Percentiles rank a stretch among this genome's conserved stretches.
phyloP scores from a whole-genome alignment of 2,329 filamentous ascomycete genomes.

The Diaporthe sp. region DNA sequence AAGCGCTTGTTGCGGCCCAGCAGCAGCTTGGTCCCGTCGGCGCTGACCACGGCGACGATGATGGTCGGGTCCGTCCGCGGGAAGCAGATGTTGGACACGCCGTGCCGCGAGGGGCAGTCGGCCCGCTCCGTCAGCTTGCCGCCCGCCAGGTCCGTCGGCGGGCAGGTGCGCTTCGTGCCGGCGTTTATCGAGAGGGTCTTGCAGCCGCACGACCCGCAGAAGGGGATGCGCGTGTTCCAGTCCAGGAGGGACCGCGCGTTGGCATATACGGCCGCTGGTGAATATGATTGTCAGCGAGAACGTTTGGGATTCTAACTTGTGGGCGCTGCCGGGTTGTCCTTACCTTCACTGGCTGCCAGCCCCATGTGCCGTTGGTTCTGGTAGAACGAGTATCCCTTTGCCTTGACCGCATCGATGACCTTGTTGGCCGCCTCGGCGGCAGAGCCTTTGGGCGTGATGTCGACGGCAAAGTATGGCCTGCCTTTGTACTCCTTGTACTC shows the following conservation, averaged over 20 bases:
- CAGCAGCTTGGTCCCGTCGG: constrained; percentile 80
- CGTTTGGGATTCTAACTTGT: not conserved
- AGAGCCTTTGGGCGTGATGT: constrained; percentile 81
- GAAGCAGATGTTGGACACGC: constrained; percentile 91
- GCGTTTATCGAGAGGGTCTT: constrained; percentile 83
- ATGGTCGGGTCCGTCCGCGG: constrained; percentile 94
- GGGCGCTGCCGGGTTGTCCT: constrained; percentile 9
- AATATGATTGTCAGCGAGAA: constrained; percentile 35
- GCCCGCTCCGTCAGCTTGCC: constrained; percentile 66
- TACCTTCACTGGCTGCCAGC: constrained; percentile 63
- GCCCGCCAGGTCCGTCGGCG: constrained; percentile 74
- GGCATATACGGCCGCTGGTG: constrained; percentile 86
- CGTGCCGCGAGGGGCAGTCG: constrained; percentile 84
- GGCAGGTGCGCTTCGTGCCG: constrained; percentile 85
- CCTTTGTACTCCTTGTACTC: constrained; percentile 81
- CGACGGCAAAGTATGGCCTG: constrained; percentile 88
- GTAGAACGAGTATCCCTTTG: constrained; percentile 74
- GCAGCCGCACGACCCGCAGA: constrained; percentile 90
- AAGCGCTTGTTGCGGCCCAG: constrained; percentile 89
- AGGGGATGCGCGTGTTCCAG: constrained; percentile 94
- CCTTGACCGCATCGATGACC: constrained; percentile 70
- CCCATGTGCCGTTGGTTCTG: constrained; percentile 65
- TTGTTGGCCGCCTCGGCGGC: constrained; percentile 69
- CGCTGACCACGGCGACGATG: constrained; percentile 91
- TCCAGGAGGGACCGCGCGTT: constrained; percentile 90